Base-by-base conservation (phyloP, 108 stramenopile species). In the Conticribra guillardii region DNA sequence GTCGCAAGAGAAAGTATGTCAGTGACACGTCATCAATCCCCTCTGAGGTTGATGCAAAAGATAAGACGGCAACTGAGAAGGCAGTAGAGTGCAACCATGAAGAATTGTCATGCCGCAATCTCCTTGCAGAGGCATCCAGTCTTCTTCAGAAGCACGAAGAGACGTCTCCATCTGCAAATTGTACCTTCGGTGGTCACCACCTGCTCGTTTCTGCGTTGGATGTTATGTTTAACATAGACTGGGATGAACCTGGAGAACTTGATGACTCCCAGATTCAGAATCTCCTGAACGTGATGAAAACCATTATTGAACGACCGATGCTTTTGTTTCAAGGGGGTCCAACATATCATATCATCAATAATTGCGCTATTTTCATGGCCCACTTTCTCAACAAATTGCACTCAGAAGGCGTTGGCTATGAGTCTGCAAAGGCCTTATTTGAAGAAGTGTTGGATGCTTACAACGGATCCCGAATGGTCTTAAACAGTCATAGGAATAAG, bases 311-410 rank as follows among this genome's bases (percentile, higher is more conserved):
- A 18, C 23, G 47, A 27, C 70, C 70, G 4, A 58, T 61, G 3
- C 51, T 62, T 4, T 28, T 71, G 31, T 62, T 28, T 51, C 70
- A 54, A 31, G 48, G 48, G 4, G 70, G 70, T 37, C 70, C 70
- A 17, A 62, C 60, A 15, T 45, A 71, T 62, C 48, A 60, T 16
- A 31, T 71, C 9, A 30, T 71, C 16, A 44, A 71, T 41, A 54
- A 60, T 21, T 61, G 60, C 32, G 41, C 33, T 1, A 2, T 61
- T 45, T 41, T 53, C 28, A 60, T 45, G 7, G 53, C 60, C 19
- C 60, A 54, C 22, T 19, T 33, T 15, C 59, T 71, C 34, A 71
- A 71, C 60, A 60, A 61, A 33, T 17, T 71, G 34, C 32, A 62
- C 2, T 8, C 59, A 4, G 60, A 18, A 19, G 66, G 24, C 15